Evolutionary conservation across 352 stramenopile species (phyloP), one percentile per base, ranked within the genome.

Genomic region (Plasmopara halstedii): DNA sequence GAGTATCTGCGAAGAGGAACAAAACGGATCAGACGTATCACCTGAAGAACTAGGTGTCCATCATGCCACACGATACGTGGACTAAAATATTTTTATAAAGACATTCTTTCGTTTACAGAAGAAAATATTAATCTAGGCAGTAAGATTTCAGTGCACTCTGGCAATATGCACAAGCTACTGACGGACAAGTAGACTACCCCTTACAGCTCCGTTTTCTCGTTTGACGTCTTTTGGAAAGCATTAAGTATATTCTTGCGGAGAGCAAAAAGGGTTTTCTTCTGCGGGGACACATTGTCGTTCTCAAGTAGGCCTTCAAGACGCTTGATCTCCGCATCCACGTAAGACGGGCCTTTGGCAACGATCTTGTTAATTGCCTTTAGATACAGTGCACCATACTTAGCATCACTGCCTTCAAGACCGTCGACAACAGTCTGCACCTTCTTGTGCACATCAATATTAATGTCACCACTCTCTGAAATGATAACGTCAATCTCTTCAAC

Each of bases 331-430:
- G 58, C 60, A 10, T 81, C 62, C 19, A 95, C 68, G 71, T 95
- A 96, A 38, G 64, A 68, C 9, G 72, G 58, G 42, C 87, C 87
- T 70, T 95, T 94, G 23, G 72, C 70, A 13, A 94, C 52, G 38
- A 96, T 73, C 76, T 96, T 95, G 73, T 93, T 91, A 39, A 94
- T 90, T 27, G 78, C 76, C 72, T 94, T 94, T 33, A 95, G 36
- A 58, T 95, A 95, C 27, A 93, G 53, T 53, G 83, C 76, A 36
- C 80, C 82, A 56, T 91, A 64, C 64, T 88, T 91, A 46, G 76
- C 67, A 2, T 69, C 63, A 15, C 71, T 68, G 40, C 76, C 82
- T 38, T 74, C 67, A 34, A 94, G 62, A 36, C 66, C 73, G 38
- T 88, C 76, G 2, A 92, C 77, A 27, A 82, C 42, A 36, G 60